Percentiles rank a stretch among this genome's conserved stretches.
These are phyloP conservation scores for Asclepias syriaca DNA, from an alignment of 257 asterid species.

Conservation along the genomic window DNA sequence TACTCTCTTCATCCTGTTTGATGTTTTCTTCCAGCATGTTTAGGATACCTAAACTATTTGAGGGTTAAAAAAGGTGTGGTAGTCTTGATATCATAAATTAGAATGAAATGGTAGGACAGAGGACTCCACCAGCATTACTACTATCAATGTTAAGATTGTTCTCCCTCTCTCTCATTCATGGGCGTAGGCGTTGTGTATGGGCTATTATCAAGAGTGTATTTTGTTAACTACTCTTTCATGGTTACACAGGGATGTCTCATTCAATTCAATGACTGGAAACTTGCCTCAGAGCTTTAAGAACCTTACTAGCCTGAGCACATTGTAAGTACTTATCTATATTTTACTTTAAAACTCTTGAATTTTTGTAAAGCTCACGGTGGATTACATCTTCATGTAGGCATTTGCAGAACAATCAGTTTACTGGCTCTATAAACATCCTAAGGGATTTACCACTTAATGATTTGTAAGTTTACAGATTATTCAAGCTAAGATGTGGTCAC, in stretches of 20 bases:
- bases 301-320: slow-evolving; percentile 34
- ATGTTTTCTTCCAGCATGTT: not conserved
- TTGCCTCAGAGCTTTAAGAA: slow-evolving; percentile 44
- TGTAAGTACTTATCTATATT: slow-evolving; percentile 31
- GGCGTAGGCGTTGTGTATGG: not conserved
- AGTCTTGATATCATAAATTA: not conserved
- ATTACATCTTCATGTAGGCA: slow-evolving; percentile 30
- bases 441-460: slow-evolving; percentile 46
- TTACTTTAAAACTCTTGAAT: not conserved
- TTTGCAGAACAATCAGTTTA: slow-evolving; percentile 55
- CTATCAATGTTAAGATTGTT: not conserved
- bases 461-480: slow-evolving; percentile 38
- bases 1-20: not conserved
- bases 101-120: not conserved
- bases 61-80: not conserved
- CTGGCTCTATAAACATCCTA: slow-evolving; percentile 51
- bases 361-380: slow-evolving; percentile 14
- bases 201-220: not conserved
- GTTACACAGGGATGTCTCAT: slow-evolving; percentile 52
- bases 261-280: slow-evolving; percentile 41
- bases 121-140: not conserved
- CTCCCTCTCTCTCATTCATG: not conserved
- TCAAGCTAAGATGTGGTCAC: slow-evolving; percentile 1
- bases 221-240: slow-evolving; percentile 1
- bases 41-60: not conserved